Evolutionary conservation across 176 grass and related monocot genomes (phyloP).

Genomic region (Raddia distichophylla): DNA sequence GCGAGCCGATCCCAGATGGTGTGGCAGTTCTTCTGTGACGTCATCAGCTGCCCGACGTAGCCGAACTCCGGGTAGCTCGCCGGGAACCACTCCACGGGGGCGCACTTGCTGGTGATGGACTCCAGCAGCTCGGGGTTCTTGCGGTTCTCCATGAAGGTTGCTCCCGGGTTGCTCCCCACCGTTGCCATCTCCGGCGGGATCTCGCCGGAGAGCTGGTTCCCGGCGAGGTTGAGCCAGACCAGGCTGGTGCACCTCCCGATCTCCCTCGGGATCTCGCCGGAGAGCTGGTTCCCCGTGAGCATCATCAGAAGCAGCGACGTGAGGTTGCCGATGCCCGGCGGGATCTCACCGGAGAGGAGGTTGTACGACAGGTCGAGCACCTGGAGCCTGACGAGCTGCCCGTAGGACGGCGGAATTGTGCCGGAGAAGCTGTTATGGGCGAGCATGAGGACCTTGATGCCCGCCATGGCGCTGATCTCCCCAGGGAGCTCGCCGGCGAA

Average conservation of each 20-base stretch:
- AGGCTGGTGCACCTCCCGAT: conserved; percentile 18
- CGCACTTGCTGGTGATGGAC: conserved; percentile 11
- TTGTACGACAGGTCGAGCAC: conserved; percentile 42
- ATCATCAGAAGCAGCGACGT: background rate
- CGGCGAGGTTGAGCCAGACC: conserved; percentile 60
- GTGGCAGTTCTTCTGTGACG: conserved; percentile 47
- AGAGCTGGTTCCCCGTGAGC: background rate
- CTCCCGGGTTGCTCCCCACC: conserved; percentile 34
- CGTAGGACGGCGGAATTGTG: conserved; percentile 40
- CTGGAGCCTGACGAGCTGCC: conserved; percentile 41
- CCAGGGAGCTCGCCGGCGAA: conserved; percentile 48
- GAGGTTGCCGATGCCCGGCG: no score
- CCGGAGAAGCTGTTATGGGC: conserved; percentile 48
- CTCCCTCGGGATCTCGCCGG: background rate
- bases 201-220: conserved; percentile 46
- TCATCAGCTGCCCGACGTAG: conserved; percentile 40
- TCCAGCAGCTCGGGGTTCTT: conserved; percentile 9
- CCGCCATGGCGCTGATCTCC: conserved; percentile 38
- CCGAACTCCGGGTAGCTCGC: conserved; percentile 54
- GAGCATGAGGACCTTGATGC: conserved; percentile 42
- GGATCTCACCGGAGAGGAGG: no score
- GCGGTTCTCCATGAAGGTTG: conserved; percentile 48
- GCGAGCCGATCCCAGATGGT: conserved; percentile 43
- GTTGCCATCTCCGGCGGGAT: conserved; percentile 53
- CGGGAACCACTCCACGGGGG: background rate